These are phyloP conservation scores for Eucalyptus brandiana DNA, from an alignment of 345 rosid species.

Conservation along the genomic window DNA sequence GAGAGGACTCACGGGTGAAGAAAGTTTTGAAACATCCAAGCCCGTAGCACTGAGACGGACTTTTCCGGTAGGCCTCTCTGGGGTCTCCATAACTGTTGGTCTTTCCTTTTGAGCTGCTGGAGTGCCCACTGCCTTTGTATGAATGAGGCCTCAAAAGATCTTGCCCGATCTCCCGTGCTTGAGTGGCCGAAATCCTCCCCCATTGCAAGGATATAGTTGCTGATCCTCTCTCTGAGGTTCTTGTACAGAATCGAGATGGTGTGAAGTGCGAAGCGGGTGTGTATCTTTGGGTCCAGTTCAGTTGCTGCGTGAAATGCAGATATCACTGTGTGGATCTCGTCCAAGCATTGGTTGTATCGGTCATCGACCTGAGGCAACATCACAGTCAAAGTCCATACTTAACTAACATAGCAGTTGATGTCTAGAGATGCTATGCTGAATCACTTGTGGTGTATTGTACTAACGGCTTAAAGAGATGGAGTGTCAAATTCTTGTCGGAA, in stretches of 20 bases:
- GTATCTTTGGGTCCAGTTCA: constrained; percentile 74
- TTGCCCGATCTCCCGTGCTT: constrained; percentile 20
- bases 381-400: background rate
- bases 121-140: constrained; percentile 68
- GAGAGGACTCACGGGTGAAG: constrained; percentile 83
- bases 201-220: constrained; percentile 69
- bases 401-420: background rate
- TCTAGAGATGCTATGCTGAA: background rate
- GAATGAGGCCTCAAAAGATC: constrained; percentile 27
- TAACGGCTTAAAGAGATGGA: background rate
- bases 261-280: constrained; percentile 68
- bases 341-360: constrained; percentile 66
- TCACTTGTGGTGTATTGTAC: background rate
- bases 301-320: constrained; percentile 96
- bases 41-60: constrained; percentile 78
- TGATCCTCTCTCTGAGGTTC: constrained; percentile 74
- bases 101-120: constrained; percentile 68
- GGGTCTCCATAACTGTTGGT: constrained; percentile 84
- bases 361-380: constrained; percentile 61
- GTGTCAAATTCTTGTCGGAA: background rate
- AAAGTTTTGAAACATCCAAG: constrained; percentile 99
- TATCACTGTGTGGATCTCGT: constrained; percentile 83
- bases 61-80: constrained; percentile 90
- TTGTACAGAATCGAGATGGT: constrained; percentile 60
- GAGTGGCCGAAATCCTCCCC: constrained; percentile 24